Percentiles rank a stretch among this genome's conserved stretches.
These are phyloP conservation scores for Volutella citrinella DNA, from an alignment of 2,329 filamentous ascomycete species.

Conservation along the genomic window DNA sequence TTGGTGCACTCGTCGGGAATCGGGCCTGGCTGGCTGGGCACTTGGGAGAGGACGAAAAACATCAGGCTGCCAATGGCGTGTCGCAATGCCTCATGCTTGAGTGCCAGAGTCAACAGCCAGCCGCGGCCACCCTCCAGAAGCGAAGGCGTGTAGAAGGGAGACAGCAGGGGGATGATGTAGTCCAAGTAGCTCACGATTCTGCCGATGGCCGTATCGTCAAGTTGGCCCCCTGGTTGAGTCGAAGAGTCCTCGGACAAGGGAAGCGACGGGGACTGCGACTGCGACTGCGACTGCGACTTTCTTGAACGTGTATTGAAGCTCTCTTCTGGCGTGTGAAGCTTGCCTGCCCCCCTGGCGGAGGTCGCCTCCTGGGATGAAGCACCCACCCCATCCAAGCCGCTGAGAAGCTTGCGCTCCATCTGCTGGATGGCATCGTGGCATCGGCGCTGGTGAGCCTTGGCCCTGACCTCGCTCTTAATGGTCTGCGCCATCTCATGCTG, in stretches of 20 bases:
- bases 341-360: no score
- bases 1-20: not conserved
- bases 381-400: no score
- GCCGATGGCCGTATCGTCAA: no score
- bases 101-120: slow-evolving; percentile 51
- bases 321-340: not conserved
- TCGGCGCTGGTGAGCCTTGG: slow-evolving; percentile 23
- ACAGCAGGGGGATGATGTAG: slow-evolving; percentile 48
- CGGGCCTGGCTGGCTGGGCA: slow-evolving; percentile 1
- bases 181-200: slow-evolving; percentile 26
- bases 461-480: slow-evolving; percentile 22
- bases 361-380: no score
- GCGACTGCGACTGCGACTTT: not conserved
- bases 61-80: slow-evolving; percentile 42
- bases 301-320: no score
- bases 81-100: slow-evolving; percentile 46
- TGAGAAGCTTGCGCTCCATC: slow-evolving; percentile 1
- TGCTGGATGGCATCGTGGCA: slow-evolving; percentile 24
- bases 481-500: slow-evolving; percentile 21
- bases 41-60: slow-evolving; percentile 10
- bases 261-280: no score
- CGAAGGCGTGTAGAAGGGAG: slow-evolving; percentile 52
- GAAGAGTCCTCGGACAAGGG: no score
- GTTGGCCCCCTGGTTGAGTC: no score
- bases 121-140: slow-evolving; percentile 45